Percentiles rank a stretch among this genome's conserved stretches.
These are phyloP conservation scores for Primulina tabacum DNA, from an alignment of 257 asterid genomes.

Conservation along the genomic window DNA sequence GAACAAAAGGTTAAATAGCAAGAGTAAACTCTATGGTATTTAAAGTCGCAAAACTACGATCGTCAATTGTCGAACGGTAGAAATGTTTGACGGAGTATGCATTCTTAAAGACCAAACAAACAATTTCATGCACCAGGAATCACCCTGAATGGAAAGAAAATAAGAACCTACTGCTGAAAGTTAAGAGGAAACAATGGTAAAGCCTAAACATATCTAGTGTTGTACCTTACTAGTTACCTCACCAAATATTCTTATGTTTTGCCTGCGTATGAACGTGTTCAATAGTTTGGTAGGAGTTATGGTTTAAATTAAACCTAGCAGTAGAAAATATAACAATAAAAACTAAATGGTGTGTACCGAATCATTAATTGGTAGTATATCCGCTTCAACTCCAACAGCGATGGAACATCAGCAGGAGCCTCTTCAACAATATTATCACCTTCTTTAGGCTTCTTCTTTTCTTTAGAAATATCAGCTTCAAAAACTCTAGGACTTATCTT, in stretches of 20 bases:
- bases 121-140: constrained; percentile 6
- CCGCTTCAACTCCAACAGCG: constrained; percentile 78
- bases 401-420: constrained; percentile 92
- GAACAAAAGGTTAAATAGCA: not conserved
- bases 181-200: not conserved
- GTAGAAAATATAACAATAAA: not conserved
- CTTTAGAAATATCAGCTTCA: constrained; percentile 83
- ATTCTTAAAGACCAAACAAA: constrained; percentile 3
- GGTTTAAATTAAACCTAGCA: not conserved
- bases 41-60: not conserved
- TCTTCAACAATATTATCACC: constrained; percentile 81
- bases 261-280: not conserved
- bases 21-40: not conserved
- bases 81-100: constrained; percentile 1
- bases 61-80: not conserved
- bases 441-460: constrained; percentile 87
- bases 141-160: not conserved
- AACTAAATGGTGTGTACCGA: constrained; percentile 43
- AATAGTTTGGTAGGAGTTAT: not conserved
- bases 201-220: not conserved
- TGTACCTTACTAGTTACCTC: not conserved
- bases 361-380: constrained; percentile 94
- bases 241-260: too few species aligned
- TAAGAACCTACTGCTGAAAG: not conserved
- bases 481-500: constrained; percentile 93